Evolutionary conservation across 2,329 filamentous ascomycete genomes (phyloP), one percentile per base, ranked within the genome.

Genomic region (Nothopassalora personata): DNA sequence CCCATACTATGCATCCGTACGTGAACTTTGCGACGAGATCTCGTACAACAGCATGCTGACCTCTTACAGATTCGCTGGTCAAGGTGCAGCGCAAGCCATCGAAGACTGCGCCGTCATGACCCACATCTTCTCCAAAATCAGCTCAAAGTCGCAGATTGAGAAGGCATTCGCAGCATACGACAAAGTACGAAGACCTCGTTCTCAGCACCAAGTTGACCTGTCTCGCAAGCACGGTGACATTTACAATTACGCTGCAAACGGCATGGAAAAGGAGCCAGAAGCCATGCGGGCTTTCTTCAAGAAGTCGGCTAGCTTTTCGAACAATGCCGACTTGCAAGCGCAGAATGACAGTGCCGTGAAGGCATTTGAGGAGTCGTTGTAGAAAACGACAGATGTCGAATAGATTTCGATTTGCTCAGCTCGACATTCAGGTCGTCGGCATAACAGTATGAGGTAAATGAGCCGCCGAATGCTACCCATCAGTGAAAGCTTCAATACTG

Each of bases 61-160:
- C 11, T 11, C 18, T 15, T 30, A 34, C 49, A 31, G 27, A 1
- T 75, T 70, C 50, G 73, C 73, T 4, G 74, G 72, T 3, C 66
- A 74, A 7, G 74, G 74, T 6, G 73, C 71, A 0, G 70, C 71
- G 3, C 71, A 74, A 66, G 71, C 73, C 0, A 68, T 77, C 19
- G 75, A 77, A 58, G 73, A 76, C 53, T 69, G 69, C 1, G 66
- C 71, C 0, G 56, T 58, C 11, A 49, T 58, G 18, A 51, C 47
- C 13, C 62, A 67, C 13, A 65, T 76, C 2, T 67, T 75, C 47
- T 64, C 61, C 1, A 58, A 60, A 43, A 61, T 67, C 27, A 54
- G 36, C 1, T 49, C 57, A 6, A 18, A 54, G 1, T 58, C 51
- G 2, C 64, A 68, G 34, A 62, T 70, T 28, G 60, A 60, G 9